Evolutionary conservation across 2,329 filamentous ascomycete species (phyloP).

Genomic region (Fusarium circinatum): DNA sequence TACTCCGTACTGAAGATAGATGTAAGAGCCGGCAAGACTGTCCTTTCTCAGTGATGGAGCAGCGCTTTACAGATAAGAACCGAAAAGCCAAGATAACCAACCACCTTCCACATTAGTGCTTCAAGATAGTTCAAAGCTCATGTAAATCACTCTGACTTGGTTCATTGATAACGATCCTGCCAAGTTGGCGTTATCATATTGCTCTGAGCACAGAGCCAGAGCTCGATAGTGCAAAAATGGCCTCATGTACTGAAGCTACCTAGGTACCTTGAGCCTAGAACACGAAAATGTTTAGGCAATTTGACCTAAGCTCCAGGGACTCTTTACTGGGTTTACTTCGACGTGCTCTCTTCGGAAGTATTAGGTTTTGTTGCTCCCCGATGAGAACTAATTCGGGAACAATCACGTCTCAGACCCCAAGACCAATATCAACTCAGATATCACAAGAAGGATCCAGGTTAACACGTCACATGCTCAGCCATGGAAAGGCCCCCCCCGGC

Average conservation of each 20-base stretch:
- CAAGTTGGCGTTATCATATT: neutral
- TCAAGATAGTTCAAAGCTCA: neutral
- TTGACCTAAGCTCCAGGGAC: neutral
- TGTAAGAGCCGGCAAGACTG: neutral
- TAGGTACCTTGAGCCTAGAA: neutral
- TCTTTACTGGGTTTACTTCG: neutral
- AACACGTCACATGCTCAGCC: neutral
- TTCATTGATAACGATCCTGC: neutral
- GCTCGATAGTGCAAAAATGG: neutral
- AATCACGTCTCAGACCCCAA: no score
- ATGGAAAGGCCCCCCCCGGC: neutral
- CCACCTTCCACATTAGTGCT: neutral
- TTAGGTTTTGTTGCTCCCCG: neutral
- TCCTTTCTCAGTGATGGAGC: neutral
- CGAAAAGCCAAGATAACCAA: neutral
- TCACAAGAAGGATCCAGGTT: neutral
- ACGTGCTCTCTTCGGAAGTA: neutral
- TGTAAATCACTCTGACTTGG: neutral
- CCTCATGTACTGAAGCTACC: neutral
- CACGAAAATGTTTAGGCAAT: neutral
- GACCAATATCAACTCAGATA: neutral
- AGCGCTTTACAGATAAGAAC: neutral
- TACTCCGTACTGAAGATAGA: no score
- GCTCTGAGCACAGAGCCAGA: neutral
- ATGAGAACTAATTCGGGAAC: neutral